A percentile compares a stretch with the other conserved stretches of the same genome.
Evolutionary conservation across 2,329 filamentous ascomycete species (phyloP).

Genomic region (Claviceps digitariae): DNA sequence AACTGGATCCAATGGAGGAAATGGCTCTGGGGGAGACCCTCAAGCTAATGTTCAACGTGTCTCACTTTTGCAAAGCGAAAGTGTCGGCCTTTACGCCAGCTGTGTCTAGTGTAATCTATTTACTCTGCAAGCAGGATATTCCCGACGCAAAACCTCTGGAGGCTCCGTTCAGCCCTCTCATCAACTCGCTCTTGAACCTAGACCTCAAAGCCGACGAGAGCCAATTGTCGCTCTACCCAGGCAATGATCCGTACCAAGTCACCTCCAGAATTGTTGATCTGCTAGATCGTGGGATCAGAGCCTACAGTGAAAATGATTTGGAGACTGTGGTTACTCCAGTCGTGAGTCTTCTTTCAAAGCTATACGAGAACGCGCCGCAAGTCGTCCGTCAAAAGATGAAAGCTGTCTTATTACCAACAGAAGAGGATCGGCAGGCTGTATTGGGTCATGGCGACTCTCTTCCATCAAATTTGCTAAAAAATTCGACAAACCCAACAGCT

Average conservation of each 20-base stretch:
- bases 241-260: slow-evolving; percentile 42
- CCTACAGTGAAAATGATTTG: slow-evolving; percentile 55
- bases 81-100: slow-evolving; percentile 49
- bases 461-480: slow-evolving; percentile 60
- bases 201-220: slow-evolving; percentile 46
- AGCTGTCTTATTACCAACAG: slow-evolving; percentile 56
- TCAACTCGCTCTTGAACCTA: slow-evolving; percentile 74
- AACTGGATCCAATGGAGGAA: slow-evolving; percentile 49
- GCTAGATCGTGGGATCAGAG: slow-evolving; percentile 50
- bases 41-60: slow-evolving; percentile 82
- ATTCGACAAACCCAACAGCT: slow-evolving; percentile 60
- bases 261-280: slow-evolving; percentile 55
- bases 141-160: slow-evolving; percentile 55
- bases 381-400: slow-evolving; percentile 49
- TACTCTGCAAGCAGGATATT: slow-evolving; percentile 49
- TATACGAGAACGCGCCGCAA: slow-evolving; percentile 57
- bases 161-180: slow-evolving; percentile 52
- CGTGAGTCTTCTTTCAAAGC: slow-evolving; percentile 55
- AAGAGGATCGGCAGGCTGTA: slow-evolving; percentile 60
- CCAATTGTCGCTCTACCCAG: slow-evolving; percentile 51
- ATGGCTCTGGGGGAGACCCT: slow-evolving; percentile 74
- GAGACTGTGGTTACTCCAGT: slow-evolving; percentile 60
- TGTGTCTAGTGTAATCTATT: slow-evolving; percentile 54
- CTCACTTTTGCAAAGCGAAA: slow-evolving; percentile 55
- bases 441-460: slow-evolving; percentile 65